Evolutionary conservation across 768 basidiomycete species (phyloP).

Genomic region (Naganishia vaughanmartiniae): DNA sequence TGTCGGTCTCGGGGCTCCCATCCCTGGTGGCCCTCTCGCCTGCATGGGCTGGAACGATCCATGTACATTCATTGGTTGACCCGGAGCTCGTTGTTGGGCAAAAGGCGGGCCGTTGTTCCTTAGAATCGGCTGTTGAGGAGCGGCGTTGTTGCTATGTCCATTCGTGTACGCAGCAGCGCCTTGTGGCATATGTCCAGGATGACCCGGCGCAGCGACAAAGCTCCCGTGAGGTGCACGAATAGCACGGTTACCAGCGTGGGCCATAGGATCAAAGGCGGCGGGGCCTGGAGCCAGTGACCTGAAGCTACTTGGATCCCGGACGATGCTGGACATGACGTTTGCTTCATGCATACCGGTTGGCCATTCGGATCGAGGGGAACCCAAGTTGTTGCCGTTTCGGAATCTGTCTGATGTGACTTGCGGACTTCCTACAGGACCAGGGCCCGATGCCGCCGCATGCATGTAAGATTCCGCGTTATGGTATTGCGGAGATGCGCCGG

Average conservation of each 20-base stretch:
- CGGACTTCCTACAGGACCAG: neutral
- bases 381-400: neutral
- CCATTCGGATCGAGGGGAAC: neutral
- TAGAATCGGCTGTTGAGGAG: neutral
- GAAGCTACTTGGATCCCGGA: neutral
- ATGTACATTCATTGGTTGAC: neutral
- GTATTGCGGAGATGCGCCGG: conserved; percentile 17
- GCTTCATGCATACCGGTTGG: neutral
- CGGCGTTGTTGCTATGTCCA: neutral
- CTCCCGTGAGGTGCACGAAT: neutral
- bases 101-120: neutral
- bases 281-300: neutral
- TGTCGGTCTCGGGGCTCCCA: neutral
- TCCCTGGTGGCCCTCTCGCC: neutral
- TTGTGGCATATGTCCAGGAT: neutral
- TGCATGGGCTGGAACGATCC: neutral
- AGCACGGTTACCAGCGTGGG: neutral
- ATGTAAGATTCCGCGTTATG: neutral
- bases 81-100: neutral
- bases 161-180: neutral
- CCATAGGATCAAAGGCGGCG: neutral
- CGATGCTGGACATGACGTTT: neutral
- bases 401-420: neutral
- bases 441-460: neutral
- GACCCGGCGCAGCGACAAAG: neutral